Evolutionary conservation across 2,329 filamentous ascomycete genomes (phyloP).

Genomic region (Setomelanomma holmii): DNA sequence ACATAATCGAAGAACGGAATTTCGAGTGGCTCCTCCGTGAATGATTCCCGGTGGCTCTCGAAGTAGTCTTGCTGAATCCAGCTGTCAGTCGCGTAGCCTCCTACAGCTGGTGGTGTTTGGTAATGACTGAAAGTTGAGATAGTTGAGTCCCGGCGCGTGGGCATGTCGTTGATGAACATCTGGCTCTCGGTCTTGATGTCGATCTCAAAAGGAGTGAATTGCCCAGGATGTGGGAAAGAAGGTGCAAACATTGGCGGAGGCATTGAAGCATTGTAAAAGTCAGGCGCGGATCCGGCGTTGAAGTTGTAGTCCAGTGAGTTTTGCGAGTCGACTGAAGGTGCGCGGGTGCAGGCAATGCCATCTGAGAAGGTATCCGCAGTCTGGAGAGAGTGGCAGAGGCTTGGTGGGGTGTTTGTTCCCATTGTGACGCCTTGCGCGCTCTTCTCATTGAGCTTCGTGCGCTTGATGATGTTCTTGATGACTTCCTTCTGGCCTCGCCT

Average conservation of each 20-base stretch:
- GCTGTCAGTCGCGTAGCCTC: conserved; percentile 71
- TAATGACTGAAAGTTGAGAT: conserved; percentile 94
- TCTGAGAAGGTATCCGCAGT: conserved; percentile 83
- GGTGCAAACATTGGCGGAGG: conserved; percentile 56
- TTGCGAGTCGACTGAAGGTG: conserved; percentile 81
- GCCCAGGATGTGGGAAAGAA: conserved; percentile 61
- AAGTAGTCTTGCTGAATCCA: conserved; percentile 78
- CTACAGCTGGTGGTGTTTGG: conserved; percentile 76
- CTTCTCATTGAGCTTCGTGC: conserved; percentile 94
- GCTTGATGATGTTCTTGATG: conserved; percentile 98
- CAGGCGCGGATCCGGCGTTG: conserved; percentile 64
- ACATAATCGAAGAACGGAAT: conserved; percentile 85
- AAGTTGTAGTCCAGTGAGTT: conserved; percentile 71
- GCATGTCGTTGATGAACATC: conserved; percentile 90
- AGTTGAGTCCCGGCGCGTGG: conserved; percentile 82
- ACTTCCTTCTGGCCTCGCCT: conserved; percentile 87
- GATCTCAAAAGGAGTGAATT: conserved; percentile 84
- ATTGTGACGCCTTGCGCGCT: conserved; percentile 60
- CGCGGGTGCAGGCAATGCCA: conserved; percentile 71
- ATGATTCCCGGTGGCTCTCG: conserved; percentile 71
- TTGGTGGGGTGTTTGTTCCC: conserved; percentile 71
- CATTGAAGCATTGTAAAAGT: conserved; percentile 68
- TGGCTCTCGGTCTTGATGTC: conserved; percentile 96
- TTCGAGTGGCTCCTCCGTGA: conserved; percentile 64
- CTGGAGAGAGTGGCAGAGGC: conserved; percentile 80